Percentiles rank a stretch among this genome's conserved stretches.
phyloP scores from a whole-genome alignment of 2,329 filamentous ascomycete genomes.

The Trichoderma asperellum region DNA sequence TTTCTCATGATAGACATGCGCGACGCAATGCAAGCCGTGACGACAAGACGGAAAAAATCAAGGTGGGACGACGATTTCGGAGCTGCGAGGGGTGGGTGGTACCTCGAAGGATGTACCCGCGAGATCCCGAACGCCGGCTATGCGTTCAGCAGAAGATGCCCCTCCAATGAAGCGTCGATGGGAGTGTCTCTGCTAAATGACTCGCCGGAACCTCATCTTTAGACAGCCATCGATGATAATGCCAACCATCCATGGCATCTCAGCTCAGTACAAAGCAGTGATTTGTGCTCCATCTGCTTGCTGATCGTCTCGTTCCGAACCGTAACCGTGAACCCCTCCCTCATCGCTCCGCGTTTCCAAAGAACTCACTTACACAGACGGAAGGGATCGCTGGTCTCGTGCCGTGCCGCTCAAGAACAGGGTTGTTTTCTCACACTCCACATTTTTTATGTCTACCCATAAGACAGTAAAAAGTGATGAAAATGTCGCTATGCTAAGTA shows the following conservation, averaged over 20 bases:
- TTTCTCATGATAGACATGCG: neutral
- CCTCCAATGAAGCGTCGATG: neutral
- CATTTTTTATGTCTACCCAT: neutral
- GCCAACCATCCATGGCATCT: no score
- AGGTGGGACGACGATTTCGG: slow-evolving; percentile 23
- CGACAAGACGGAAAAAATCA: slow-evolving; percentile 22
- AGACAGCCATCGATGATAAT: no score
- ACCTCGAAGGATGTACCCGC: slow-evolving; percentile 26
- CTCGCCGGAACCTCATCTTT: no score
- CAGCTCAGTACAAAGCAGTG: neutral
- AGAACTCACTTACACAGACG: neutral
- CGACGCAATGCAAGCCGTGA: neutral
- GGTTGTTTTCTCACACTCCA: neutral
- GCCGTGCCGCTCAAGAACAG: neutral
- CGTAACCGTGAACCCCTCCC: neutral
- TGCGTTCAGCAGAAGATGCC: neutral
- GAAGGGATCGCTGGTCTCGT: slow-evolving; percentile 19
- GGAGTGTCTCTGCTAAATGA: neutral
- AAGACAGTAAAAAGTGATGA: neutral
- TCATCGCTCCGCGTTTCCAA: neutral
- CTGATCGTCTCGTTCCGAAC: neutral
- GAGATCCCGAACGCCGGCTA: slow-evolving; percentile 25
- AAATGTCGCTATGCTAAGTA: neutral
- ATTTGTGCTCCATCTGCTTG: neutral
- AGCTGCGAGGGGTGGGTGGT: slow-evolving; percentile 15